Base-by-base conservation (phyloP, 495 filamentous ascomycete species). In the Penicillium desertorum region DNA sequence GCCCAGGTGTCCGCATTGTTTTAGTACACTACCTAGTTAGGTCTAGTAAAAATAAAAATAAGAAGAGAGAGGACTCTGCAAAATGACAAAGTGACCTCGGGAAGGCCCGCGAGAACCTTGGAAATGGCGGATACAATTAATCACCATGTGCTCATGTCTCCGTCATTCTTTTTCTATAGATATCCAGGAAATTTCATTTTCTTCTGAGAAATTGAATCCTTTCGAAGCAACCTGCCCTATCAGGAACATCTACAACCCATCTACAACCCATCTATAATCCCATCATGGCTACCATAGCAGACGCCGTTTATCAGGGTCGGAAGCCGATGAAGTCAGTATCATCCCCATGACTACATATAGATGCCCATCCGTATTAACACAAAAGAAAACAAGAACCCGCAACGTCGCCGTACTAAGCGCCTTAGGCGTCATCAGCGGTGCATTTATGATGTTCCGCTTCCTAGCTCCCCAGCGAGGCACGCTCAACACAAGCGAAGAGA, bases 321-420 rank as follows among this genome's bases (percentile, higher is more conserved):
- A 49, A 17, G 34, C 34, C 50, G 0, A 44, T 49, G 27, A 60
- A 44, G 58, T 60, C 39, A 19, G 58, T 50, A 16, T 29, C 4
- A 2, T 1, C 9, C 22, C 6, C 12, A 0, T 1, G 7, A 25
- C 0, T 25, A 25, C 1, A 25, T 8, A 1, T 14, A 36, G 10
- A 39, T n/a, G 48, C 16, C 20, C 27, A 8, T 27, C 19, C 23
- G 8, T 34, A 22, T 11, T 29, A 34, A 55, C 39, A 27, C 16
- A 10, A 23, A 12, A 14, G 10, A 5, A 14, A 22, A 22, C 23
- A 23, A 67, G 65, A 29, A 56, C 50, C 30, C 58, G 62, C 45
- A 61, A 59, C 22, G 56, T 62, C 22, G 64, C 59, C 5, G 6
- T 65, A 11, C 39, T 65, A 23, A 67, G 62, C 29, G 55, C 57